phyloP scores from a whole-genome alignment of 495 filamentous ascomycete genomes.

The Talaromyces adpressus region DNA sequence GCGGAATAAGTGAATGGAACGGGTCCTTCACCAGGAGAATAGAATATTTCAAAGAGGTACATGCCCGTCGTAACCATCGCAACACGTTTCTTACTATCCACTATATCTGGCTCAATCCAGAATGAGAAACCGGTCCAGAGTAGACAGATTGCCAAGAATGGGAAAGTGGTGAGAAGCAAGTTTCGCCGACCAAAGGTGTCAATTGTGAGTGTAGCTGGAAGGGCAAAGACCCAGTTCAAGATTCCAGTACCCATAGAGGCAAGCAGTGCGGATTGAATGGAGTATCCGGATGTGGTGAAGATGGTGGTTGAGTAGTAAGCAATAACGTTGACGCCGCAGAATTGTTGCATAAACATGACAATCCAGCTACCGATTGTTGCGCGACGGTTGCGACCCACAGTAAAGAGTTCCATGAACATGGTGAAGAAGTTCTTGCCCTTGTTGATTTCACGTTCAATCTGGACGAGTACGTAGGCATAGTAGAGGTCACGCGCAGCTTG shows the following conservation, averaged over 20 bases:
- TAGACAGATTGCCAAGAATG: slow-evolving; percentile 51
- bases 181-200: slow-evolving; percentile 58
- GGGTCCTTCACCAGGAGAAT: slow-evolving; percentile 50
- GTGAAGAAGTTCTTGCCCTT: slow-evolving; percentile 39
- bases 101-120: slow-evolving; percentile 34
- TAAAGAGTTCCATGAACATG: slow-evolving; percentile 47
- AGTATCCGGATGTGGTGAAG: slow-evolving; percentile 43
- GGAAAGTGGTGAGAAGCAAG: slow-evolving; percentile 59
- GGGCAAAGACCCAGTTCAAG: slow-evolving; percentile 58
- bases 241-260: slow-evolving; percentile 59
- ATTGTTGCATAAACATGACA: slow-evolving; percentile 47
- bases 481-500: slow-evolving; percentile 48
- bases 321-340: slow-evolving; percentile 48
- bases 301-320: slow-evolving; percentile 51
- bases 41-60: slow-evolving; percentile 45
- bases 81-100: slow-evolving; percentile 26
- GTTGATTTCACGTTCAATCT: slow-evolving; percentile 38
- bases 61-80: slow-evolving; percentile 44
- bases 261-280: slow-evolving; percentile 38
- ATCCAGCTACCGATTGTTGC: slow-evolving; percentile 45
- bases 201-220: slow-evolving; percentile 62
- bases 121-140: slow-evolving; percentile 53
- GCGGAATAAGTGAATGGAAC: slow-evolving; percentile 54
- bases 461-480: slow-evolving; percentile 42
- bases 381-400: slow-evolving; percentile 45